phyloP scores from a whole-genome alignment of 805 yeast genomes.

The Cyberlindnera maritima region DNA sequence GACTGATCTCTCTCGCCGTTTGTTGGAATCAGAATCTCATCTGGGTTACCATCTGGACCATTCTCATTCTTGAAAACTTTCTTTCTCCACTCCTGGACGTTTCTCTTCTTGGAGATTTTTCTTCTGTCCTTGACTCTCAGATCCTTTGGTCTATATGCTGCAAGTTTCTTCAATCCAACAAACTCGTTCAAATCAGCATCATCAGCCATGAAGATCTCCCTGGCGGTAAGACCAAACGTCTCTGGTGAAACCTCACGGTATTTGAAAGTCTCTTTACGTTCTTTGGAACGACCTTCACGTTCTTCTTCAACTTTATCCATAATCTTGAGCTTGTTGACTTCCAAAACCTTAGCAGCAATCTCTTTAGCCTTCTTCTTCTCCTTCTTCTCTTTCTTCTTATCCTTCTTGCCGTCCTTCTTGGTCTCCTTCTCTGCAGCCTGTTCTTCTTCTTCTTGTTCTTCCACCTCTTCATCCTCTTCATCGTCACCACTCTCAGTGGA shows the following conservation, averaged over 20 bases:
- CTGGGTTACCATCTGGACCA: constrained; percentile 34
- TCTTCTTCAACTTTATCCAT: constrained; percentile 67
- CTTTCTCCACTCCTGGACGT: constrained; percentile 87
- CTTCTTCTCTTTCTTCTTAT: constrained; percentile 56
- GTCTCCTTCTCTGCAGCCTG: constrained; percentile 39
- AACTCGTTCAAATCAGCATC: constrained; percentile 81
- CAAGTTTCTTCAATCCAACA: constrained; percentile 87
- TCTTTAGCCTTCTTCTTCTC: constrained; percentile 60
- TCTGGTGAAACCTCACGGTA: constrained; percentile 97
- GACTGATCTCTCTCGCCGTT: constrained; percentile 5
- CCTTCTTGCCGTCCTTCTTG: constrained; percentile 54
- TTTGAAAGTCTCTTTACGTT: constrained; percentile 55
- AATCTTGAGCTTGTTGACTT: constrained; percentile 61
- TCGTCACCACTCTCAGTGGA: constrained; percentile 36
- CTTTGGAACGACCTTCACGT: constrained; percentile 54
- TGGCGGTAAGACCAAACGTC: constrained; percentile 75
- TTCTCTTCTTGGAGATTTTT: constrained; percentile 76
- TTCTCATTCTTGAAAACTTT: constrained; percentile 67
- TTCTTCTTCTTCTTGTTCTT: constrained; percentile 40
- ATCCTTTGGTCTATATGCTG: constrained; percentile 84
- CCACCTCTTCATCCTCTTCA: constrained; percentile 26
- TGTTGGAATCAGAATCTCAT: constrained; percentile 27
- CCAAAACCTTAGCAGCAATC: constrained; percentile 76
- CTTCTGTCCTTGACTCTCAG: constrained; percentile 73
- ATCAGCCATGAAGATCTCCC: constrained; percentile 88